Evolutionary conservation across 2,329 filamentous ascomycete species (phyloP), one percentile per base, ranked within the genome.

Genomic region (Exophiala calicioides): DNA sequence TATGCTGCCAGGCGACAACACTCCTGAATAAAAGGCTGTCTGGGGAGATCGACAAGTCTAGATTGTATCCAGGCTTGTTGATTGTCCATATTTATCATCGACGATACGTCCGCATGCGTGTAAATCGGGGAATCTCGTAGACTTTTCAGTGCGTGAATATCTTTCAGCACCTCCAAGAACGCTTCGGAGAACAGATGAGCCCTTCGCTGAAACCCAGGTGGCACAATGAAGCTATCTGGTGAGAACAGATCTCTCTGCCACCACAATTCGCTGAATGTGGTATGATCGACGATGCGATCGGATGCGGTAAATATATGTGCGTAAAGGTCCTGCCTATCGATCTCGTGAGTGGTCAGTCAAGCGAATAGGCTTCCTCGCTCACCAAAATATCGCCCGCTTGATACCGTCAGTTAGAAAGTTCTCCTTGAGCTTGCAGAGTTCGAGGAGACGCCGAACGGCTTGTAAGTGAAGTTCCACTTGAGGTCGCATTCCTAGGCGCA

Each of bases 351-450:
- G 52, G 35, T 6, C 16, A n/a, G 21, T 6, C 38, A 34, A 12
- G 24, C 35, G 24, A 30, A 20, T 5, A 19, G 15, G 5, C 4
- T 33, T 47, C 5, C 1, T 26, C 15, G 2, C 63, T 56, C 40
- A 71, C 70, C 70, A 73, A 47, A 73, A 73, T 21, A 73, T 70
- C 0, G 71, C 71, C 2, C 71, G 67, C 50, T 74, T 74, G 4
- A 74, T 73, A 0, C 65, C 65, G 7, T 57, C 61, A 1, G 58
- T 70, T 0, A 74, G 44, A 45, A 57, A 47, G 0, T 68, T 38
- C 1, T 62, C 59, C 3, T 58, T 27, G 4, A 35, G 58, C 44
- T 54, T 55, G 46, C 67, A 69, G 0, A 66, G 32, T 2, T 59
- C 39, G 7, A 74, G 65, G 1, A 74, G 53, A 19, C 58, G 57